phyloP scores from a whole-genome alignment of 163 green algal species.

The Dunaliella salina region DNA sequence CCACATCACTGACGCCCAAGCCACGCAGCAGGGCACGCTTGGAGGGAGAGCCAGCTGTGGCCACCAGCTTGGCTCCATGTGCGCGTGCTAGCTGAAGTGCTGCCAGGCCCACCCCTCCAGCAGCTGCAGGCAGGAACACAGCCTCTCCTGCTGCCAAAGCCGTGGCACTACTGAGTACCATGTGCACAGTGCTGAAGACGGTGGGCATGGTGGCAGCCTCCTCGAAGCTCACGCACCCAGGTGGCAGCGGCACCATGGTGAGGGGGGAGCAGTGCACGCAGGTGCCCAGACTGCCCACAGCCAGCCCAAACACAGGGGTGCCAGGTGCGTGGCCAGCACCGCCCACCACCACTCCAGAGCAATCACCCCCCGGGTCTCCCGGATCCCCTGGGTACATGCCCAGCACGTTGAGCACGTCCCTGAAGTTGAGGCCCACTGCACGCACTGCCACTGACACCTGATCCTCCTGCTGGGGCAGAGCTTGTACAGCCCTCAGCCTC shows the following conservation, averaged over 20 bases:
- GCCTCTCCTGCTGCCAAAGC: conserved; percentile 26
- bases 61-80: conserved; percentile 46
- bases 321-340: conserved; percentile 28
- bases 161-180: conserved; percentile 36
- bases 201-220: conserved; percentile 65
- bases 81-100: conserved; percentile 47
- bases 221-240: conserved; percentile 42
- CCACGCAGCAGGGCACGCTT: conserved; percentile 47
- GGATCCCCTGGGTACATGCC: conserved; percentile 85
- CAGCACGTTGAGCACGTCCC: conserved; percentile 86
- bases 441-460: conserved; percentile 27
- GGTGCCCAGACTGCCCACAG: conserved; percentile 66
- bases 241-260: conserved; percentile 54
- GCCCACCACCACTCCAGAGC: conserved; percentile 62
- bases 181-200: conserved; percentile 63
- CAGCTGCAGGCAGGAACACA: conserved; percentile 57
- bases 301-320: conserved; percentile 72
- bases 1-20: conserved; percentile 38
- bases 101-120: conserved; percentile 64
- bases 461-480: conserved; percentile 9
- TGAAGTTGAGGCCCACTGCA: conserved; percentile 84
- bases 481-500: conserved; percentile 30
- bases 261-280: conserved; percentile 35
- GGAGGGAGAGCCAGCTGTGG: conserved; percentile 58
- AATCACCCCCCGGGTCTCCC: conserved; percentile 72